Evolutionary conservation across 179 eudicot species (phyloP), one percentile per base, ranked within the genome.

Genomic region (Patellifolia procumbens): DNA sequence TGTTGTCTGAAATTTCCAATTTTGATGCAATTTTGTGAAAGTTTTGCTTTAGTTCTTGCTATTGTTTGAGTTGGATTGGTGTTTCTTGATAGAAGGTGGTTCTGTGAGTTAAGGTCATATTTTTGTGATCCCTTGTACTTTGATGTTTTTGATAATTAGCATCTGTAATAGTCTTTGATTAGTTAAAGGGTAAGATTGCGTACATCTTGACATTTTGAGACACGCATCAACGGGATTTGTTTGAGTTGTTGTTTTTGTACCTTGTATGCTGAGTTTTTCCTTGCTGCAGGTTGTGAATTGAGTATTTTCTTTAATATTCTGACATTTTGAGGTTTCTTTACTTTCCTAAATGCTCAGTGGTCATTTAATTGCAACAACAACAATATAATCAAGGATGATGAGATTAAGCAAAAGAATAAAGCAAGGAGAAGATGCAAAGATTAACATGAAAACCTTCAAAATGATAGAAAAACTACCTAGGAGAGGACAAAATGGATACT

Each of bases 31-130:
- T 31, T 65, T 31, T 73, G 15, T 46, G 3, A 46, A 16, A 11
- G 43, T n/a, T 45, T 81, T 64, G 76, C 76, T 63, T 10, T 24
- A 48, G 13, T 56, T 55, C 7, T 43, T 58, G 34, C 20, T 67
- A 7, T 31, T 55, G 53, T 32, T 19, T 79, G 69, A 68, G 52
- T 64, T 69, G 64, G 73, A 45, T 64, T 76, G 34, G 46, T 56
- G 17, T 29, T 53, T 58, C 60, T 74, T 66, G 58, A 37, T 53
- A 24, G 63, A 35, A 56, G 39, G 26, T 72, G 35, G 68, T 39
- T 64, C 17, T 69, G 58, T 35, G 63, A 10, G 34, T 56, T 64
- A 64, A 68, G n/a, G 29, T 68, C 52, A 55, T 24, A 15, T 39
- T 17, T 71, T 67, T 72, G 37, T 43, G 60, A 46, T 45, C 65